Conservation (phyloP, 129 eudicot species). For the Cynara cardunculus region DNA sequence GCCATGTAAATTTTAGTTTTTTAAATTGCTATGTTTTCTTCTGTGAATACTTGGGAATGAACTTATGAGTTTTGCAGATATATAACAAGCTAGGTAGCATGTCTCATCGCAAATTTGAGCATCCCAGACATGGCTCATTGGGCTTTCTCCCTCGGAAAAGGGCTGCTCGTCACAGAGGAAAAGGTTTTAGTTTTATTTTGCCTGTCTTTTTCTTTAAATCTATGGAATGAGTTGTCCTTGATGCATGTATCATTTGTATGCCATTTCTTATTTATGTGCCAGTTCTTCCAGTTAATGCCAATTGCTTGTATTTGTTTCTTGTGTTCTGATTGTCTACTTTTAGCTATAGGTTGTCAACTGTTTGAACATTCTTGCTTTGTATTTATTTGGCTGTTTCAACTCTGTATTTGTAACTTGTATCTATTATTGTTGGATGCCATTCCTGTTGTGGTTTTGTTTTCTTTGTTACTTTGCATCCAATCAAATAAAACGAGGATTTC, state of each 20-base stretch:
- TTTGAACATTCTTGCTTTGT: background rate
- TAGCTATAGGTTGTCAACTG: background rate
- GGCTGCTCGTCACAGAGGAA: conserved; percentile 80
- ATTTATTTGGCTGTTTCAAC: background rate
- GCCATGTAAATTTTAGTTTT: background rate
- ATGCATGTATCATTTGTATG: background rate
- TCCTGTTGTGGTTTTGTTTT: background rate
- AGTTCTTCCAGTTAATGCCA: background rate
- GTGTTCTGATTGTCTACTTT: background rate
- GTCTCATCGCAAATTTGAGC: conserved; percentile 91
- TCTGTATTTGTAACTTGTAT: background rate
- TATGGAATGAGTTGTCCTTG: background rate
- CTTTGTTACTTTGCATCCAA: background rate
- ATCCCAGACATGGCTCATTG: conserved; percentile 66
- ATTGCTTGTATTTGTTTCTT: background rate
- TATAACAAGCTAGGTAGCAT: conserved; percentile 23
- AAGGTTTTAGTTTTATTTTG: conserved; percentile 23
- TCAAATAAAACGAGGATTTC: too few species aligned
- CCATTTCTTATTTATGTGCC: background rate
- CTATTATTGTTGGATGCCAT: background rate
- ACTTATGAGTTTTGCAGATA: conserved; percentile 46
- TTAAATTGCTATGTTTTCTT: background rate
- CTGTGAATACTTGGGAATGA: background rate
- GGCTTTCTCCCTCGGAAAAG: conserved; percentile 72
- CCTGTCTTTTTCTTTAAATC: background rate